A percentile compares a stretch with the other conserved stretches of the same genome.
phyloP scores from a whole-genome alignment of 1,284 basidiomycete genomes.

The Fistulinella cinereoalba region DNA sequence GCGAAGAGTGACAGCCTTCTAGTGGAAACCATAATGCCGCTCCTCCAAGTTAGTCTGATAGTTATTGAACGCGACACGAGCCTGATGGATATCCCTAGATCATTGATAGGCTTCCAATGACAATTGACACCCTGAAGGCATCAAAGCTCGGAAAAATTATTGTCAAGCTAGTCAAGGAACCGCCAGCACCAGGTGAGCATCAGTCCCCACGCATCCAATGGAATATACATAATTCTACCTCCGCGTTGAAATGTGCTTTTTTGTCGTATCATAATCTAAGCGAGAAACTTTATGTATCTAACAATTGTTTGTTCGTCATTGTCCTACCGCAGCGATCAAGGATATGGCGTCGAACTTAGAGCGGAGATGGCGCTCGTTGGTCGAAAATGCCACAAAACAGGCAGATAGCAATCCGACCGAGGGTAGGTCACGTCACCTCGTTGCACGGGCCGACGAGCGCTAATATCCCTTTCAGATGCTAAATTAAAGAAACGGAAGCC shows the following conservation, averaged over 20 bases:
- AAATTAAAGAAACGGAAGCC: conserved; percentile 74
- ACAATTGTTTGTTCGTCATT: conserved; percentile 46
- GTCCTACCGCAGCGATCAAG: conserved; percentile 69
- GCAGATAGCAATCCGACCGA: conserved; percentile 49
- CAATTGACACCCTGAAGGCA: conserved; percentile 58
- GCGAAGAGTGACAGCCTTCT: conserved; percentile 54
- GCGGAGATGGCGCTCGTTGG: conserved; percentile 70
- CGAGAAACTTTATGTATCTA: conserved; percentile 64
- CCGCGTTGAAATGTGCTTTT: conserved; percentile 26
- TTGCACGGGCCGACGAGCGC: conserved; percentile 26
- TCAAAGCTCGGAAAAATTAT: conserved; percentile 77
- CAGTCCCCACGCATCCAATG: conserved; percentile 21
- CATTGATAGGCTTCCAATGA: conserved; percentile 75
- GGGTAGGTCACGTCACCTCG: conserved; percentile 67
- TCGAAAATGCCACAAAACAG: conserved; percentile 44
- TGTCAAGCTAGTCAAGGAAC: conserved; percentile 67
- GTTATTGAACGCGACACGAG: conserved; percentile 8
- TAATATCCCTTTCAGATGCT: conserved; percentile 40
- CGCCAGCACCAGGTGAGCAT: conserved; percentile 65
- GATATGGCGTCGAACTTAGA: conserved; percentile 85
- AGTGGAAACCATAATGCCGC: conserved; percentile 75
- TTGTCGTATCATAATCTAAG: conserved; percentile 38
- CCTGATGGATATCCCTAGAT: conserved; percentile 48
- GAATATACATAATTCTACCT: conserved; percentile 30
- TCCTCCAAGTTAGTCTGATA: conserved; percentile 66